Conservation (phyloP, 257 asterid species). For the Striga asiatica region DNA sequence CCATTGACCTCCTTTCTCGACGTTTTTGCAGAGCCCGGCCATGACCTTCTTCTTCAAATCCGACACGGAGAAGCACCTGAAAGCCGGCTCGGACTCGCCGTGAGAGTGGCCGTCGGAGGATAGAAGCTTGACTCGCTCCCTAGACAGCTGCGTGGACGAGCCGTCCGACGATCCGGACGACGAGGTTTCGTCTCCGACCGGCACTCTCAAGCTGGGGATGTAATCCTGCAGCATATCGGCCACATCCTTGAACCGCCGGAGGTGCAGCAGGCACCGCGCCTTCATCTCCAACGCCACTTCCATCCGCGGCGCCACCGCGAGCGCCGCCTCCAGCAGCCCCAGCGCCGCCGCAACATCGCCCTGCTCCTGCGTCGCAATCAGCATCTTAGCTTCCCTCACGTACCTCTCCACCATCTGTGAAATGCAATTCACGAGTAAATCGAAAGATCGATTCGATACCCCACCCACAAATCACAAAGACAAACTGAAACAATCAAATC, state of each 20-base stretch:
- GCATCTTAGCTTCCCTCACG: slow-evolving; percentile 60
- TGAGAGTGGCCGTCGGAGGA: slow-evolving; percentile 27
- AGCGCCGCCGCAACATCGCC: slow-evolving; percentile 52
- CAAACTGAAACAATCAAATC: too few species aligned
- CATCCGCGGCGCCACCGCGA: slow-evolving; percentile 60
- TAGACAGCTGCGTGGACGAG: slow-evolving; percentile 50
- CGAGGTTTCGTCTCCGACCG: slow-evolving; percentile 34
- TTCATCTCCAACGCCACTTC: slow-evolving; percentile 72
- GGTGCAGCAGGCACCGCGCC: slow-evolving; percentile 65
- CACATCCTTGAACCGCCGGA: slow-evolving; percentile 79
- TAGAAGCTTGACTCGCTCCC: slow-evolving; percentile 65
- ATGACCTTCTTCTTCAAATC: slow-evolving; percentile 79
- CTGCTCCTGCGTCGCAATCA: slow-evolving; percentile 60
- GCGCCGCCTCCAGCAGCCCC: slow-evolving; percentile 65
- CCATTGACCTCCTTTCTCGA: slow-evolving; percentile 73
- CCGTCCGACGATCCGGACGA: slow-evolving; percentile 52
- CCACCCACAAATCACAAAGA: neutral
- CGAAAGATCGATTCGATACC: neutral
- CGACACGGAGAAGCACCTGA: slow-evolving; percentile 66
- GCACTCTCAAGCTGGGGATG: slow-evolving; percentile 66
- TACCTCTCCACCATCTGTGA: slow-evolving; percentile 75
- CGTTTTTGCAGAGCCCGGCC: slow-evolving; percentile 57
- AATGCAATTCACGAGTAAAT: neutral
- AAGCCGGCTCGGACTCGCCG: slow-evolving; percentile 31
- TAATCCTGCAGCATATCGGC: slow-evolving; percentile 85